A percentile compares a stretch with the other conserved stretches of the same genome.
Conservation (phyloP, 129 eudicot genomes). For the Centaurea solstitialis region DNA sequence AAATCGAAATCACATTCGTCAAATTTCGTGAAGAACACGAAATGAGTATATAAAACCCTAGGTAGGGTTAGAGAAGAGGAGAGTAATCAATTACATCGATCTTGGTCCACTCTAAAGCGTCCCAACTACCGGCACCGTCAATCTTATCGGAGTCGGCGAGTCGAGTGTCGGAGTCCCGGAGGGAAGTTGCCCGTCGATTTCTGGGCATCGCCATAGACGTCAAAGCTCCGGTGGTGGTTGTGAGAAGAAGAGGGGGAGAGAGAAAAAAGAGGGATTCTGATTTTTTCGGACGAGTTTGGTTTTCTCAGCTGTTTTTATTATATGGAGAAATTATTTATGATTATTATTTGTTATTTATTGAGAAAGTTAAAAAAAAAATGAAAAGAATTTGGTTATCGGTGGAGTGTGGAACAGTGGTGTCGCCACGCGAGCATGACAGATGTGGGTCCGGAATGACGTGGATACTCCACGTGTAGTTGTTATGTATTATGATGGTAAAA, state of each 20-base stretch:
- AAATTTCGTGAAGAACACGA: not conserved
- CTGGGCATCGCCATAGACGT: slow-evolving; percentile 57
- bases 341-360: not conserved
- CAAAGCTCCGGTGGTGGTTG: slow-evolving; percentile 19
- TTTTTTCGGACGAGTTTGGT: slow-evolving; percentile 25
- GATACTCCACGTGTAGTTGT: not conserved
- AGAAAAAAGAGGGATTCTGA: slow-evolving; percentile 25
- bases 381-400: slow-evolving; percentile 7
- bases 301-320: slow-evolving; percentile 16
- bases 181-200: slow-evolving; percentile 59
- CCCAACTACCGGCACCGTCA: slow-evolving; percentile 90
- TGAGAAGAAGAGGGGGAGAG: not conserved
- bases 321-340: not conserved
- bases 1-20: not conserved
- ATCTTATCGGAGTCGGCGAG: slow-evolving; percentile 70
- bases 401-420: slow-evolving; percentile 3
- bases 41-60: slow-evolving; percentile 26
- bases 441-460: slow-evolving; percentile 1
- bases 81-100: slow-evolving; percentile 55
- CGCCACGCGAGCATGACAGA: not conserved
- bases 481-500: not conserved
- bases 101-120: slow-evolving; percentile 93
- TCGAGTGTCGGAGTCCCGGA: slow-evolving; percentile 52
- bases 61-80: slow-evolving; percentile 26
- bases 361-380: not conserved